These are phyloP conservation scores for Tylopilus cervinicoccineus DNA, from an alignment of 768 basidiomycete species.

Conservation along the genomic window DNA sequence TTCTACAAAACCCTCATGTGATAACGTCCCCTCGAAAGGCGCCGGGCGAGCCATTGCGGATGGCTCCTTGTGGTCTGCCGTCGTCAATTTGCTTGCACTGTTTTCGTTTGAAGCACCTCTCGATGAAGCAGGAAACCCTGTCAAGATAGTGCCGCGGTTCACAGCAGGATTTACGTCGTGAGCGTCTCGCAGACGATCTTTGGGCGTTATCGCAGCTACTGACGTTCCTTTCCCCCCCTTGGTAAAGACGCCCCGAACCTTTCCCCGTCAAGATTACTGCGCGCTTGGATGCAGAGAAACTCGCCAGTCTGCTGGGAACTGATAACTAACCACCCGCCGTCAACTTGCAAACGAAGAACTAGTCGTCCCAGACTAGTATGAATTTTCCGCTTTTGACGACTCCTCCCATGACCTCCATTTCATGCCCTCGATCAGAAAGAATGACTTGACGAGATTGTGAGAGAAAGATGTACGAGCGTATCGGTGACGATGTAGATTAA, in stretches of 20 bases:
- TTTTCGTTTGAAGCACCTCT: conserved; percentile 8
- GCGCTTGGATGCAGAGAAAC: not conserved
- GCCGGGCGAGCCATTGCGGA: conserved; percentile 3
- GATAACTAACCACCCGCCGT: not conserved
- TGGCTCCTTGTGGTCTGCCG: not conserved
- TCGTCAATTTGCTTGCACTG: conserved; percentile 1
- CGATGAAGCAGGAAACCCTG: not conserved
- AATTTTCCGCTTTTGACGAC: not conserved
- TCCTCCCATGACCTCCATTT: not conserved
- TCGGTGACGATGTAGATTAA: not conserved
- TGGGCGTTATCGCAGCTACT: not conserved
- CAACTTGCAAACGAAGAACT: not conserved
- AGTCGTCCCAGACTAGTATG: not conserved
- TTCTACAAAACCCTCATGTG: not conserved
- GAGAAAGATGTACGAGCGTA: not conserved
- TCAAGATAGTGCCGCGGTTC: conserved; percentile 3
- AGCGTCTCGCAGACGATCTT: not conserved
- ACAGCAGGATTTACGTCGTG: conserved; percentile 2
- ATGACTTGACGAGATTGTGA: not conserved
- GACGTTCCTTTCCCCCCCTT: not conserved
- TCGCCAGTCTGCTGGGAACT: not conserved
- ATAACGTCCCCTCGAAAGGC: not conserved
- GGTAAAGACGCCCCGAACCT: not conserved
- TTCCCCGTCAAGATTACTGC: not conserved
- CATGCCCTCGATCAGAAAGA: not conserved